Percentiles rank a stretch among this genome's conserved stretches.
Conservation (phyloP, 495 filamentous ascomycete species). For the Penicillium odoratum region DNA sequence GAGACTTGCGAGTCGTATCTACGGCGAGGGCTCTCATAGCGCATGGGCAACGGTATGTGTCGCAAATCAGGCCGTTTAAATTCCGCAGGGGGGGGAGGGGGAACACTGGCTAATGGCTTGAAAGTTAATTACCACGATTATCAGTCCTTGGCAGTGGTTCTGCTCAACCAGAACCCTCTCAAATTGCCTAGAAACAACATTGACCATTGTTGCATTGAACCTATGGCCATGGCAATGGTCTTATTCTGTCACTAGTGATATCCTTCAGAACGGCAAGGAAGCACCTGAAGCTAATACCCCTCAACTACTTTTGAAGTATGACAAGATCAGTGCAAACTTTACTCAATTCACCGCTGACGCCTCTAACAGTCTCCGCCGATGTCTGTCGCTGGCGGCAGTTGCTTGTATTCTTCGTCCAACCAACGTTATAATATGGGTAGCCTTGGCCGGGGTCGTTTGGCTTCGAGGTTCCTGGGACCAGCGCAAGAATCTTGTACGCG, state of each 20-base stretch:
- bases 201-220: constrained; percentile 77
- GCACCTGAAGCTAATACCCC: constrained; percentile 3
- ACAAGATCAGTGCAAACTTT: neutral
- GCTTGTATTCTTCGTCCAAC: constrained; percentile 90
- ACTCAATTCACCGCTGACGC: constrained; percentile 17
- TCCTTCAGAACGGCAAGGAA: constrained; percentile 10
- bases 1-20: constrained; percentile 72
- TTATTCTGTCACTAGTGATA: constrained; percentile 5
- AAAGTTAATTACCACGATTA: constrained; percentile 62
- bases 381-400: constrained; percentile 72
- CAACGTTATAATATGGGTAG: constrained; percentile 83
- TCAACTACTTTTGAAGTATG: constrained; percentile 14
- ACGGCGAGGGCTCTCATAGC: constrained; percentile 61
- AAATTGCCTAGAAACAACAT: constrained; percentile 85
- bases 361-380: constrained; percentile 55
- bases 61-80: neutral
- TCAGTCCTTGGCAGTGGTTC: constrained; percentile 97
- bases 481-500: constrained; percentile 56
- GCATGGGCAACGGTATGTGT: constrained; percentile 68
- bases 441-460: constrained; percentile 49
- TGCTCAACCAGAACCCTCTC: constrained; percentile 91
- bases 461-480: constrained; percentile 39
- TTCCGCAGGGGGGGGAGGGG: neutral
- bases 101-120: neutral
- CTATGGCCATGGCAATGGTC: constrained; percentile 85